These are phyloP conservation scores for Incumbomyces delicatus DNA, from an alignment of 2,329 filamentous ascomycete genomes.

Conservation along the genomic window DNA sequence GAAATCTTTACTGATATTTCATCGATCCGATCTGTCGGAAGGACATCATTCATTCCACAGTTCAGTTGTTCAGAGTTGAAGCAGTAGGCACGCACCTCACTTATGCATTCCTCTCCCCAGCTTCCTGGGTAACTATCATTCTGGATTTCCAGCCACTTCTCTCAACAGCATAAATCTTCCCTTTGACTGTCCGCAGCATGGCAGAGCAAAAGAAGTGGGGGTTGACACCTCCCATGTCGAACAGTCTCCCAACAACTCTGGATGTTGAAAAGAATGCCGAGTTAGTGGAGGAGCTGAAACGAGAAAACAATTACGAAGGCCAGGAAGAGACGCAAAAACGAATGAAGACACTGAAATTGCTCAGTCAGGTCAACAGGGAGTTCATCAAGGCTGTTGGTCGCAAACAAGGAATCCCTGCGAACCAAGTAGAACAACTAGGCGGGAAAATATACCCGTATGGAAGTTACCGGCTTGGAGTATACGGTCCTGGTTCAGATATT, in stretches of 20 bases:
- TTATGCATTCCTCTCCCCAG: background rate
- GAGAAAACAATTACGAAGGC: constrained; percentile 85
- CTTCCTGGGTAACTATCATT: background rate
- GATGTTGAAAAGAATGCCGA: constrained; percentile 70
- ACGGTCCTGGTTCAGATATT: constrained; percentile 89
- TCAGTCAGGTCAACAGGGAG: constrained; percentile 72
- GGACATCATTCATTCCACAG: background rate
- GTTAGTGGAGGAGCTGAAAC: constrained; percentile 73
- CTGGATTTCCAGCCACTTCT: background rate
- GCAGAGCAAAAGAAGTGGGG: constrained; percentile 49
- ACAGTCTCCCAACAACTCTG: constrained; percentile 60
- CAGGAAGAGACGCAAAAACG: constrained; percentile 73
- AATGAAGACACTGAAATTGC: constrained; percentile 60
- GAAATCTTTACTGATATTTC: constrained; percentile 9
- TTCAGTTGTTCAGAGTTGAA: background rate
- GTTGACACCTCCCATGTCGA: constrained; percentile 76
- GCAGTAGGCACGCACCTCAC: background rate
- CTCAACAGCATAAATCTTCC: background rate
- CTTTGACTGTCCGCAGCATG: constrained; percentile 12
- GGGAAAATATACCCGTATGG: constrained; percentile 95
- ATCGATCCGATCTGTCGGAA: background rate
- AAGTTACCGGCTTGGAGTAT: constrained; percentile 89
- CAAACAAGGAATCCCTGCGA: constrained; percentile 62
- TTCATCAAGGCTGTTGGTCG: constrained; percentile 76
- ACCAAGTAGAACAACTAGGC: constrained; percentile 63